These are phyloP conservation scores for Aspergillus fijiensis DNA, from an alignment of 2,329 filamentous ascomycete genomes.

Conservation along the genomic window DNA sequence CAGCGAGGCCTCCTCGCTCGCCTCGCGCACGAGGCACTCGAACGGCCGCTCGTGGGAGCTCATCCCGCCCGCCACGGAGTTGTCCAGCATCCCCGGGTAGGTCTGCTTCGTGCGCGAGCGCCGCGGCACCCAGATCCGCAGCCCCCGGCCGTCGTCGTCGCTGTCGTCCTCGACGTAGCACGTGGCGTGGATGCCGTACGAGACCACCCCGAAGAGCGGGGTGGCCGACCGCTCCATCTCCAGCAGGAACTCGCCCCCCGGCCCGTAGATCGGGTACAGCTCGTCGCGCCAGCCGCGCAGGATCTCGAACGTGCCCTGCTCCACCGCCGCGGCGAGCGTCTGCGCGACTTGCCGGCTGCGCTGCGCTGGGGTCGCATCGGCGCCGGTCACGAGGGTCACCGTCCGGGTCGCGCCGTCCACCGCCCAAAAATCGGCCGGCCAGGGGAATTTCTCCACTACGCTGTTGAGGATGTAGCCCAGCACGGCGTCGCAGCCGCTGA, in stretches of 20 bases:
- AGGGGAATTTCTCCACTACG: constrained; percentile 44
- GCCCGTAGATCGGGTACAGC: constrained; percentile 73
- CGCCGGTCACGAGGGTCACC: constrained; percentile 59
- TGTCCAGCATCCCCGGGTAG: constrained; percentile 90
- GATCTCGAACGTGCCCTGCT: constrained; percentile 69
- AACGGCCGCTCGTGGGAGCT: constrained; percentile 76
- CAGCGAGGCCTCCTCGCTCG: constrained; percentile 83
- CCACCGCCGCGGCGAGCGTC: constrained; percentile 67
- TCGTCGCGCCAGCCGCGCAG: constrained; percentile 79
- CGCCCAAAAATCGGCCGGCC: constrained; percentile 57
- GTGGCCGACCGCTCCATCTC: constrained; percentile 75
- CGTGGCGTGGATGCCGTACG: constrained; percentile 80
- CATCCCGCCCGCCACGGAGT: constrained; percentile 85
- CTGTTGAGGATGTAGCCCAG: constrained; percentile 60
- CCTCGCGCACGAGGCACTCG: constrained; percentile 81
- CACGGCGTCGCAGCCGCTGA: constrained; percentile 62
- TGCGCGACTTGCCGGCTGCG: constrained; percentile 59
- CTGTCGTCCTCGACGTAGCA: constrained; percentile 61
- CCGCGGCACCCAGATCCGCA: constrained; percentile 82
- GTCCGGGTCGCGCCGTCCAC: constrained; percentile 62
- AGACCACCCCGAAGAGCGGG: constrained; percentile 71
- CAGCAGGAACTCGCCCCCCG: constrained; percentile 59
- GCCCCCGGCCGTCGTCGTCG: constrained; percentile 46
- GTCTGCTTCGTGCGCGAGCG: constrained; percentile 77
- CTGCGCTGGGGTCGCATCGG: constrained; percentile 58